These are phyloP conservation scores for Colletotrichum cuscutae DNA, from an alignment of 2,329 filamentous ascomycete species.

Conservation along the genomic window DNA sequence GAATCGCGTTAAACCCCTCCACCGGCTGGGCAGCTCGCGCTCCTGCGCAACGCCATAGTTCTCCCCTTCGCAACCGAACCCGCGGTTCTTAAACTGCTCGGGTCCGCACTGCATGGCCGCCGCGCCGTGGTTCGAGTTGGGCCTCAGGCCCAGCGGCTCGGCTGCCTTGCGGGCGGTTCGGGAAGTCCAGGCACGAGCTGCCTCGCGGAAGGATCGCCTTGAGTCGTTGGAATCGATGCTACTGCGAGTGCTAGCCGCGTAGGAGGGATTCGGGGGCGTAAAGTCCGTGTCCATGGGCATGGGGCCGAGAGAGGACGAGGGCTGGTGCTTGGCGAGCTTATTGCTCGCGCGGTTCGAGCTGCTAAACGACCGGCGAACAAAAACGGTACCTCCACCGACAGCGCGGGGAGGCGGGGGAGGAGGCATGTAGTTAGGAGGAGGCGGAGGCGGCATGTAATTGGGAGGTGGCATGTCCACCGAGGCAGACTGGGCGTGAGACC, in stretches of 20 bases:
- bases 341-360: conserved; percentile 36
- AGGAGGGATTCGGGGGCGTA: conserved; percentile 9
- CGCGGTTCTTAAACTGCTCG: conserved; percentile 47
- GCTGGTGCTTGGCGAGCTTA: conserved; percentile 41
- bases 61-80: conserved; percentile 24
- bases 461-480: conserved; percentile 43
- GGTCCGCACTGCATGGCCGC: conserved; percentile 57
- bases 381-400: conserved; percentile 10
- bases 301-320: conserved; percentile 17
- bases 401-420: conserved; percentile 24
- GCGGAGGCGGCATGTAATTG: conserved; percentile 33
- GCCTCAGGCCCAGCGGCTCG: conserved; percentile 50
- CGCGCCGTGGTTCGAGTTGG: conserved; percentile 58
- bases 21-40: conserved; percentile 24
- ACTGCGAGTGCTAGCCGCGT: conserved; percentile 29
- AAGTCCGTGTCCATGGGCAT: conserved; percentile 21
- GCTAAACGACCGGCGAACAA: conserved; percentile 31
- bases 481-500: conserved; percentile 37
- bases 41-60: conserved; percentile 21
- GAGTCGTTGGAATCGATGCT: conserved; percentile 36
- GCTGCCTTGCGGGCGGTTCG: conserved; percentile 29
- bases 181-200: conserved; percentile 24
- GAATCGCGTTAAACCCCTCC: conserved; percentile 24
- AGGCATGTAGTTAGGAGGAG: conserved; percentile 27
- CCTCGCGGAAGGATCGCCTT: conserved; percentile 22